Conservation (phyloP, 129 eudicot genomes). For the Deinandra increscens region DNA sequence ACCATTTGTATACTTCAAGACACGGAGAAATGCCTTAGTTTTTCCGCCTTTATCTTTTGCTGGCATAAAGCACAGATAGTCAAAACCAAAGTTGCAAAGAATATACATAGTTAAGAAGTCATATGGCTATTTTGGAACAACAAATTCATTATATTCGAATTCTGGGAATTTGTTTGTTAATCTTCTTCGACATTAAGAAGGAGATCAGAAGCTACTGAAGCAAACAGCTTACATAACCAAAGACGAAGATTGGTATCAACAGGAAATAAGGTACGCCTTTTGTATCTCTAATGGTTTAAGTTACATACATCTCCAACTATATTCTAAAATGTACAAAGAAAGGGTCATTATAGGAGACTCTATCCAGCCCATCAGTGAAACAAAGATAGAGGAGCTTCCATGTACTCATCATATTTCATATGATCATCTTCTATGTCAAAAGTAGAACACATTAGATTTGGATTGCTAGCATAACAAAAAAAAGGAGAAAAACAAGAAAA, state of each 20-base stretch:
- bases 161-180: not conserved
- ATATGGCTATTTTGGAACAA: not conserved
- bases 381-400: not conserved
- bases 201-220: conserved; percentile 8
- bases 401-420: not conserved
- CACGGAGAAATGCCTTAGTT: conserved; percentile 80
- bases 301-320: not conserved
- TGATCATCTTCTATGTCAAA: conserved; percentile 5
- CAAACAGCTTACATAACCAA: conserved; percentile 15
- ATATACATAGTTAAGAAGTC: not conserved
- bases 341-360: not conserved
- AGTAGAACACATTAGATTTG: not conserved
- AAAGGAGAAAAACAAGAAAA: not conserved
- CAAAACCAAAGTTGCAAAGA: conserved; percentile 10
- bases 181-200: not conserved
- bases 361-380: not conserved
- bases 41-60: conserved; percentile 60
- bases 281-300: not conserved
- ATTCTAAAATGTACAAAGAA: not conserved
- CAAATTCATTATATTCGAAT: not conserved
- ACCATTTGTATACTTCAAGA: conserved; percentile 74
- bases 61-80: conserved; percentile 38
- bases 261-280: not conserved
- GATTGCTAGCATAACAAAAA: not conserved
- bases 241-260: not conserved